These are phyloP conservation scores for Gilbertella persicaria DNA, from an alignment of 371 early-diverging fungal genomes.

Conservation along the genomic window DNA sequence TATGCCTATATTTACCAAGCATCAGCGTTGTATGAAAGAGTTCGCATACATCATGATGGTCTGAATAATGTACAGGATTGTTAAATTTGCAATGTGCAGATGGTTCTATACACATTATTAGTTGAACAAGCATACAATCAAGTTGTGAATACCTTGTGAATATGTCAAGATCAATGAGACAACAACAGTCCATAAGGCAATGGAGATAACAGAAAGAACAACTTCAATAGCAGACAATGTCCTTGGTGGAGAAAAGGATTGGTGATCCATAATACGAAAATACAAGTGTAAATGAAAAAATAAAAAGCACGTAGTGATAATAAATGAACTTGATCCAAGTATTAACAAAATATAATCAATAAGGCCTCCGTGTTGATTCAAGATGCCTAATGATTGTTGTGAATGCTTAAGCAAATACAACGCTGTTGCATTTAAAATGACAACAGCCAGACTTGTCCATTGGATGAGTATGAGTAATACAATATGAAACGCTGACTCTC, in stretches of 20 bases:
- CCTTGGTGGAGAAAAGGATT: constrained; percentile 9
- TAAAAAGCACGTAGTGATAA: constrained; percentile 9
- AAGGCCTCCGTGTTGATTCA: constrained; percentile 5
- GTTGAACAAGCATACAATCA: not conserved
- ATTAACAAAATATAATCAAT: constrained; percentile 18
- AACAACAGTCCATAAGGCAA: constrained; percentile 22
- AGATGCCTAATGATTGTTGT: constrained; percentile 8
- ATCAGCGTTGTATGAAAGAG: constrained; percentile 21
- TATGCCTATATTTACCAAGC: constrained; percentile 9
- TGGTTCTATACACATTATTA: not conserved
- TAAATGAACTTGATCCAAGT: constrained; percentile 13
- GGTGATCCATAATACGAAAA: constrained; percentile 9
- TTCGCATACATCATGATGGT: constrained; percentile 13
- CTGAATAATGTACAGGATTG: constrained; percentile 1
- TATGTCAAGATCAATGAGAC: constrained; percentile 16
- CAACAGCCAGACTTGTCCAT: constrained; percentile 24
- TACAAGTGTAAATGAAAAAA: constrained; percentile 14
- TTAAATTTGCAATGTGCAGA: constrained; percentile 14
- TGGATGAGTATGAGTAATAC: constrained; percentile 15
- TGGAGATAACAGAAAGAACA: constrained; percentile 13
- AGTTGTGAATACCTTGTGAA: constrained; percentile 14
- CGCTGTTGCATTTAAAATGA: constrained; percentile 27
- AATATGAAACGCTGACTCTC: constrained; percentile 23
- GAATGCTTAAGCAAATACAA: constrained; percentile 10
- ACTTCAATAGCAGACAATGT: constrained; percentile 13